Conservation (phyloP, 2,329 filamentous ascomycete species). For the Triangularia verruculosa region DNA sequence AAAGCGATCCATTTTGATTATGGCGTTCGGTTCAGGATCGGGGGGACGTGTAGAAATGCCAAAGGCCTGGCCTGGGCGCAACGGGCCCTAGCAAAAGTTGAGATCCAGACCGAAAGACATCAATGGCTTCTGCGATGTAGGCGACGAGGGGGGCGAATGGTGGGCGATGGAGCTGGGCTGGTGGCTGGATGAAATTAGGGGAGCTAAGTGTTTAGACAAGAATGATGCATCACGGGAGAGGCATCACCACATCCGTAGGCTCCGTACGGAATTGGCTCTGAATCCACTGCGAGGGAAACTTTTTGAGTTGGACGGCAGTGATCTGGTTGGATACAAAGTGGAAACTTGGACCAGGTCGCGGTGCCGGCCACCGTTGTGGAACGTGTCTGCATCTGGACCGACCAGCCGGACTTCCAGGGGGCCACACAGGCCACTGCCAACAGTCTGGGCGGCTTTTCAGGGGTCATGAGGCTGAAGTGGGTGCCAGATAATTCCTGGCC, state of each 20-base stretch:
- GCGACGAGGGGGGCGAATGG: not conserved
- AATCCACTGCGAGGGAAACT: slow-evolving; percentile 5
- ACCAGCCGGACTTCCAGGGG: not conserved
- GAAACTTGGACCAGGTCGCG: slow-evolving; percentile 17
- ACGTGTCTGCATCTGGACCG: slow-evolving; percentile 26
- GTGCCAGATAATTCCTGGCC: not conserved
- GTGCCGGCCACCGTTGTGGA: slow-evolving; percentile 21
- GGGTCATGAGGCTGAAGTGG: slow-evolving; percentile 6
- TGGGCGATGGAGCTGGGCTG: not conserved
- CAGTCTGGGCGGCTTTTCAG: not conserved
- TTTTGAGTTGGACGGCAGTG: slow-evolving; percentile 14
- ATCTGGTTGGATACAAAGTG: slow-evolving; percentile 8
- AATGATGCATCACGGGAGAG: not conserved
- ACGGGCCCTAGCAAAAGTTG: slow-evolving; percentile 22
- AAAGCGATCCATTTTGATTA: slow-evolving; percentile 28
- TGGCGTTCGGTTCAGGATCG: not conserved
- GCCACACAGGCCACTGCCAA: not conserved
- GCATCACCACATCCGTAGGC: not conserved
- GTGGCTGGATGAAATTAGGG: not conserved
- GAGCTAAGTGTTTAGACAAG: not conserved
- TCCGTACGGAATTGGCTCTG: not conserved
- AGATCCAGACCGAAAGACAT: slow-evolving; percentile 15
- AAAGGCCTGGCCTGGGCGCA: slow-evolving; percentile 19
- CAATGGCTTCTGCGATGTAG: not conserved
- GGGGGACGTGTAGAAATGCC: not conserved